A percentile compares a stretch with the other conserved stretches of the same genome.
Conservation (phyloP, 164 flowering plant species). For the Taxillus chinensis region DNA sequence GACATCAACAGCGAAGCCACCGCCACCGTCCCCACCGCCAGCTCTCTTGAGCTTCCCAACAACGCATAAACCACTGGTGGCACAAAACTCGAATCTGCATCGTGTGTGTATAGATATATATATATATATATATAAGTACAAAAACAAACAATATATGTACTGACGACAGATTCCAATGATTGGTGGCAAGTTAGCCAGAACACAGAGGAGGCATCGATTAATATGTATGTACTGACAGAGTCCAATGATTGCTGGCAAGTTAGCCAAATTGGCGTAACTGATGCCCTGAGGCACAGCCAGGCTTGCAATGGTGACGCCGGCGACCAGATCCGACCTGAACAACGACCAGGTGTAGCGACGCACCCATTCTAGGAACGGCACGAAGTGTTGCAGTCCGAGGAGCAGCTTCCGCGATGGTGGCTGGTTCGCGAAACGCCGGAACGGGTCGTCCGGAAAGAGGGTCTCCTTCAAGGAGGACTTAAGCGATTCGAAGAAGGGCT, state of each 20-base stretch:
- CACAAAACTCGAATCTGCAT: constrained; percentile 63
- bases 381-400: constrained; percentile 40
- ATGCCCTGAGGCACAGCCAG: constrained; percentile 79
- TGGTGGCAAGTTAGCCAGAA: neutral
- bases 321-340: constrained; percentile 51
- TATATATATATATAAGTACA: neutral
- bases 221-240: constrained; percentile 42
- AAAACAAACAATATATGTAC: neutral
- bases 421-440: constrained; percentile 44
- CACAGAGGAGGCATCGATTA: neutral
- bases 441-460: constrained; percentile 72
- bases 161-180: neutral
- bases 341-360: constrained; percentile 42
- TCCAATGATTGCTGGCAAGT: constrained; percentile 56
- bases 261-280: constrained; percentile 64
- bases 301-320: constrained; percentile 81
- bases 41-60: constrained; percentile 62
- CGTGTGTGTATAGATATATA: neutral
- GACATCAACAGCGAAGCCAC: constrained; percentile 47
- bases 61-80: constrained; percentile 67
- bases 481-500: constrained; percentile 34
- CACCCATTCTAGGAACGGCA: constrained; percentile 68
- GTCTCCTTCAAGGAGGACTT: constrained; percentile 39
- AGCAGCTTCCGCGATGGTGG: constrained; percentile 15
- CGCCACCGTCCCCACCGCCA: constrained; percentile 64